Base-by-base conservation (phyloP, 345 rosid species). In the Anacardium occidentale region DNA sequence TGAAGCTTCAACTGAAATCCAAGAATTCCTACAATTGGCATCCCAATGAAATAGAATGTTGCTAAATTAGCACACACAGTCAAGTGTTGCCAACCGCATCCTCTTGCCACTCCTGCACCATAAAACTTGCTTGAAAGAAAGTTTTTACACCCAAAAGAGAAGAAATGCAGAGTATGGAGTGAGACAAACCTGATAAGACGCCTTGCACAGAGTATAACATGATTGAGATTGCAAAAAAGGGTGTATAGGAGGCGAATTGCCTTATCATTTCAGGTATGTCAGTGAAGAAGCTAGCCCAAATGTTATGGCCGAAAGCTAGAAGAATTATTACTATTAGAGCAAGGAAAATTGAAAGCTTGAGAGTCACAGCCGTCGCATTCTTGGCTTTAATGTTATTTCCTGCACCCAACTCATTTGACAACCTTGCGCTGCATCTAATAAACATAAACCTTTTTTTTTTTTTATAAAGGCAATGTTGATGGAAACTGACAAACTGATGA, bases 61-160 rank as follows among this genome's bases (percentile, higher is more conserved):
- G 72, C 87, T 21, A 91, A 74, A 68, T 93, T 89, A 21, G 76
- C 84, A 55, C 72, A 66, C 2, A 84, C 82, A 11, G 79, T 97
- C 61, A 86, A 37, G 1, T 74, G 85, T 71, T 91, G 93, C 92
- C 93, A 89, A 14, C 92, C 93, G 13, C 95, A 83, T 40, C 93
- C 95, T 77, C 90, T 85, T 0, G 87, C 88, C 52, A 89, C 91
- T 75, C 92, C 98, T 88, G 68, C 50, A n/a, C 8, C 50, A 0
- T 25, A 47, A 47, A 25, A 56, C 29, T 24, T 1, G 10, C 59
- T 21, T 24, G 2, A 45, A 11, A 25, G 2, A 12, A 47, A 7
- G 5, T 44, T 47, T 10, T 3, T 2, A 47, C 13, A 12, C 17
- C 1, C 42, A 37, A 37, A 34, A 7, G 0, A 37, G 42, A 7